Evolutionary conservation across 495 filamentous ascomycete species (phyloP), one percentile per base, ranked within the genome.

Genomic region (Lichenothelia convexa): DNA sequence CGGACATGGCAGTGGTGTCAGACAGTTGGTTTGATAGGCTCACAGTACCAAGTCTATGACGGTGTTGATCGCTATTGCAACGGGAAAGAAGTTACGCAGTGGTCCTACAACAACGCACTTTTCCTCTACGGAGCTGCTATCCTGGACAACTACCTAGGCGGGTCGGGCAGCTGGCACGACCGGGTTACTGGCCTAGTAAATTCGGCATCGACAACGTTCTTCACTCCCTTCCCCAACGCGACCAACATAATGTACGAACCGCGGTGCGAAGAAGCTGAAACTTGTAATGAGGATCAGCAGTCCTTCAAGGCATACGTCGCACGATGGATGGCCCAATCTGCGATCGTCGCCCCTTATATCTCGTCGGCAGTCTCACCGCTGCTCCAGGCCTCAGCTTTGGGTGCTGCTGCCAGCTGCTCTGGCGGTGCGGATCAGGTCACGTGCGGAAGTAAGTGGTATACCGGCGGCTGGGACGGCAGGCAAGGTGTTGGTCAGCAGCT

Each of bases 81-180:
- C 2, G 40, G 43, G 9, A 12, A 37, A 6, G 45, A 58, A 49
- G 56, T 57, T 30, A 52, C 58, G 6, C 68, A 77, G 47, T 82
- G 71, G 64, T 67, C 67, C 19, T 77, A 80, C 58, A 77, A 73
- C 40, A 61, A 68, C 8, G 81, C 70, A 4, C 55, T 76, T 0
- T 66, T 68, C 46, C 40, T 86, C 12, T 61, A 73, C 38, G 78
- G 80, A 0, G 65, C 73, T 2, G 73, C 74, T 0, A 63, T 62
- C 50, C 78, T 89, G 75, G 86, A 75, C 56, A 75, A 83, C 44
- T 75, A 63, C 43, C 54, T 42, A 39, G 49, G 42, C 30, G 48
- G 46, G 20, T 43, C 42, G 16, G 21, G 36, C n/a, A 27, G 36
- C 12, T 59, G 55, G 55, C 30, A 46, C 29, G 33, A 44, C 3